These are phyloP conservation scores for Peronospora farinosa DNA, from an alignment of 352 stramenopile genomes.

Conservation along the genomic window DNA sequence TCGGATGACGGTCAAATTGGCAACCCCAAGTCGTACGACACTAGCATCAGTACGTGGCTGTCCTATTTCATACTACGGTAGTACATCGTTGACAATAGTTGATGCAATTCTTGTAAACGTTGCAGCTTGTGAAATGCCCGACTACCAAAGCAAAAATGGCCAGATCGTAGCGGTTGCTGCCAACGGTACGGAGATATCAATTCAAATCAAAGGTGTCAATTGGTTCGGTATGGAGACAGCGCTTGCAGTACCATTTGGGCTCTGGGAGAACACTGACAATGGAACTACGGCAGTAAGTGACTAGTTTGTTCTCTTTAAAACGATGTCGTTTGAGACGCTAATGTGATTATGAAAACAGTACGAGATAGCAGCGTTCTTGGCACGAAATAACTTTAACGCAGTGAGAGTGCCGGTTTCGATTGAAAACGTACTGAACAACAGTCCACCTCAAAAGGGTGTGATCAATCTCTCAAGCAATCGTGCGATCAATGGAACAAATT, in stretches of 20 bases:
- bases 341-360: conserved; percentile 31
- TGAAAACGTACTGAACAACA: conserved; percentile 68
- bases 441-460: conserved; percentile 42
- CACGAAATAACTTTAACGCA: conserved; percentile 81
- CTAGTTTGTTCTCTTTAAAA: neutral
- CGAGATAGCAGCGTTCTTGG: conserved; percentile 67
- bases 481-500: conserved; percentile 62
- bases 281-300: conserved; percentile 50
- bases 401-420: conserved; percentile 62
- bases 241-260: conserved; percentile 57
- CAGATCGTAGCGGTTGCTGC: conserved; percentile 44
- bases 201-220: conserved; percentile 73
- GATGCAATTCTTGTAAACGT: neutral
- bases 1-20: conserved; percentile 50
- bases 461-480: conserved; percentile 69
- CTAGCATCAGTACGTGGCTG: conserved; percentile 24
- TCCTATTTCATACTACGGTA: neutral
- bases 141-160: conserved; percentile 77
- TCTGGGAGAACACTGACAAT: conserved; percentile 73
- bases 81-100: neutral
- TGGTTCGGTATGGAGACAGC: conserved; percentile 78
- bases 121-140: conserved; percentile 49
- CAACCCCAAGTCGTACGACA: conserved; percentile 61
- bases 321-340: neutral
- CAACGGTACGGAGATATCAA: conserved; percentile 62